phyloP scores from a whole-genome alignment of 2,329 filamentous ascomycete species.

The Phialocephala subalpina region DNA sequence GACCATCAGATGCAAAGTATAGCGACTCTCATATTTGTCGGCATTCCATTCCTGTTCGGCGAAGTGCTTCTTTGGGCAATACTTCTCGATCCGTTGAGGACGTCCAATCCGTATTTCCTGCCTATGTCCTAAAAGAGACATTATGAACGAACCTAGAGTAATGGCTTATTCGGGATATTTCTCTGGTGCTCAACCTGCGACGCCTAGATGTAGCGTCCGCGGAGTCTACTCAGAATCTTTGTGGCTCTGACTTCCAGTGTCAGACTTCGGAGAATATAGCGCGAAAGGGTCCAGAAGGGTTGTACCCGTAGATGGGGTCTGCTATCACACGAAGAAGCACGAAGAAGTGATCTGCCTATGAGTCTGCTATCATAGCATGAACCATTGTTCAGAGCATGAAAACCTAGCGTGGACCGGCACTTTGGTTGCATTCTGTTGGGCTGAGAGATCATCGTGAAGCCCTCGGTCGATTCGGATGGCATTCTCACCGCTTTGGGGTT shows the following conservation, averaged over 20 bases:
- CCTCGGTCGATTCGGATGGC: neutral
- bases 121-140: neutral
- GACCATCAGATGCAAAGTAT: neutral
- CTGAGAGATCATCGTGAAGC: neutral
- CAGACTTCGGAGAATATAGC: slow-evolving; percentile 17
- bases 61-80: slow-evolving; percentile 2
- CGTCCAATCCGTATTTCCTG: neutral
- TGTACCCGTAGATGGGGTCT: neutral
- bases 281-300: slow-evolving; percentile 1
- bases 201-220: neutral
- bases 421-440: neutral
- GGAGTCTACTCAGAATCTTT: neutral
- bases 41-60: neutral
- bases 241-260: slow-evolving; percentile 13
- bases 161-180: neutral
- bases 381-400: neutral
- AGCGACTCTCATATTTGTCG: neutral
- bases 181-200: neutral
- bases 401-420: neutral
- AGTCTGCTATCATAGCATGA: slow-evolving; percentile 8
- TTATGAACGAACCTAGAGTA: slow-evolving; percentile 7
- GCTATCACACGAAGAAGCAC: neutral
- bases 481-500: neutral
- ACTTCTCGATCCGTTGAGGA: neutral
- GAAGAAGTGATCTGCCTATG: neutral